Conservation (phyloP, 2,329 filamentous ascomycete genomes). For the Stylonectria norvegica region DNA sequence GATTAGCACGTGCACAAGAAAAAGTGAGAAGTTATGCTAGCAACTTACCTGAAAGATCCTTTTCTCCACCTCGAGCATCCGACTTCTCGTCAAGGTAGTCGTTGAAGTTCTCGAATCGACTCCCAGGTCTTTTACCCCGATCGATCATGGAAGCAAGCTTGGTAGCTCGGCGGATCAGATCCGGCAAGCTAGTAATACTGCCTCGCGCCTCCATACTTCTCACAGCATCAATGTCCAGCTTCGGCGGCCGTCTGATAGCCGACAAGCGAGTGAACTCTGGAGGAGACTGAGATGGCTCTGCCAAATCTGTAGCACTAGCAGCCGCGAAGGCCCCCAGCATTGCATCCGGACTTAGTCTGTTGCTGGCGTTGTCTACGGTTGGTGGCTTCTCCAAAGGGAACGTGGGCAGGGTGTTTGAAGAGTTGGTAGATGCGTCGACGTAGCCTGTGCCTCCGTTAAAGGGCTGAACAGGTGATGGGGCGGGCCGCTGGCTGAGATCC, state of each 20-base stretch:
- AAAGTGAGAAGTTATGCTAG: not conserved
- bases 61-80: conserved; percentile 36
- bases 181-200: conserved; percentile 86
- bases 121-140: conserved; percentile 65
- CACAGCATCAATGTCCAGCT: conserved; percentile 78
- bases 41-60: conserved; percentile 37
- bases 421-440: conserved; percentile 45
- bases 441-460: conserved; percentile 46
- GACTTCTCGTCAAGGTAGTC: conserved; percentile 48
- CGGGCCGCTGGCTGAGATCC: conserved; percentile 26
- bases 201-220: conserved; percentile 77
- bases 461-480: conserved; percentile 37
- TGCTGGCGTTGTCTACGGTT: conserved; percentile 11
- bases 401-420: conserved; percentile 43
- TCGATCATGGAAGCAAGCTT: conserved; percentile 84
- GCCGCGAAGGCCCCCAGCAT: conserved; percentile 51
- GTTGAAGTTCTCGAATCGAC: conserved; percentile 52
- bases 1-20: conserved; percentile 15
- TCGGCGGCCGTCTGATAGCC: conserved; percentile 63
- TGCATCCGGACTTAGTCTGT: conserved; percentile 39
- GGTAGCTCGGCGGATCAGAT: conserved; percentile 86
- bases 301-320: conserved; percentile 44
- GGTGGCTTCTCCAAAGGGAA: conserved; percentile 29
- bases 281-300: conserved; percentile 32
- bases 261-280: conserved; percentile 45